Percentiles rank a stretch among this genome's conserved stretches.
phyloP scores from a whole-genome alignment of 352 stramenopile species.

The Pythium utonaiense region DNA sequence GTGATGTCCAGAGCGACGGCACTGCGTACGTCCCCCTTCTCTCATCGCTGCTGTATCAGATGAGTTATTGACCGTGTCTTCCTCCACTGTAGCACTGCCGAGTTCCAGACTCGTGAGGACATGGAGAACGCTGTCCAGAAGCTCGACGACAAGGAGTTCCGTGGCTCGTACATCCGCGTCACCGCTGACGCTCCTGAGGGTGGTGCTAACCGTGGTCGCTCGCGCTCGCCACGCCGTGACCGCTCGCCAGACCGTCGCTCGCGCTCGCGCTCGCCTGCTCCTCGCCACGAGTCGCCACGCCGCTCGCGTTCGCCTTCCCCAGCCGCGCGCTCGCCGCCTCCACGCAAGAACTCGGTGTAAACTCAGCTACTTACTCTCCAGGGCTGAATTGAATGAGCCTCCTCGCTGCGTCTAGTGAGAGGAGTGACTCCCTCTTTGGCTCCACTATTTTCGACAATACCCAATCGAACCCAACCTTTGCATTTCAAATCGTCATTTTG shows the following conservation, averaged over 20 bases:
- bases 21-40: slow-evolving; percentile 67
- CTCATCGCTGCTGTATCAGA: background rate
- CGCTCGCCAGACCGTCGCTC: slow-evolving; percentile 59
- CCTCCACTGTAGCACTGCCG: slow-evolving; percentile 45
- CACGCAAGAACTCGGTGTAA: slow-evolving; percentile 77
- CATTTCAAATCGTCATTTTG: background rate
- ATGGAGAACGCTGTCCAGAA: slow-evolving; percentile 85
- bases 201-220: slow-evolving; percentile 39
- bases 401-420: background rate
- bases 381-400: background rate
- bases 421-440: slow-evolving; percentile 11
- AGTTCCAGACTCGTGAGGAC: slow-evolving; percentile 79
- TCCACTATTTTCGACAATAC: slow-evolving; percentile 5
- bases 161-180: slow-evolving; percentile 78
- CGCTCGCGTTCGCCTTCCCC: slow-evolving; percentile 69
- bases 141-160: slow-evolving; percentile 87
- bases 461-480: background rate
- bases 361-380: background rate
- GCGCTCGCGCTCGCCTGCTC: slow-evolving; percentile 61
- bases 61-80: background rate
- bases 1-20: slow-evolving; percentile 77
- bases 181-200: slow-evolving; percentile 24
- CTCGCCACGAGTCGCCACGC: slow-evolving; percentile 58
- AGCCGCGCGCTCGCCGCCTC: slow-evolving; percentile 45
- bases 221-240: slow-evolving; percentile 52